A percentile compares a stretch with the other conserved stretches of the same genome.
These are phyloP conservation scores for Fusarium denticulatum DNA, from an alignment of 2,329 filamentous ascomycete species.

Conservation along the genomic window DNA sequence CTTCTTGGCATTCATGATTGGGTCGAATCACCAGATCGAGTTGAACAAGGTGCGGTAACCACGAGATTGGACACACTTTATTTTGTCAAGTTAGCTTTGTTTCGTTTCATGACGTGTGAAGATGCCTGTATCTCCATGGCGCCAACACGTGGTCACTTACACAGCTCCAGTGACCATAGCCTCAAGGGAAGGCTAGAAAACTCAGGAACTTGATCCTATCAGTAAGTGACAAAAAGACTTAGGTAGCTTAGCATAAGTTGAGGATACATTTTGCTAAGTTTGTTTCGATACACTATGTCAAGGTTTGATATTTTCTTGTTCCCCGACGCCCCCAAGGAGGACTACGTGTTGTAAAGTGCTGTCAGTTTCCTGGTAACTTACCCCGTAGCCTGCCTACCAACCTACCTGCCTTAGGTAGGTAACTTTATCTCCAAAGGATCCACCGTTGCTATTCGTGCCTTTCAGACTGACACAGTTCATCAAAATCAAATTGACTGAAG, in stretches of 20 bases:
- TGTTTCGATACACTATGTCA: no score
- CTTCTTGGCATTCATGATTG: slow-evolving; percentile 21
- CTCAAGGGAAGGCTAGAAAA: neutral
- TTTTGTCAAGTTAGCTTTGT: slow-evolving; percentile 17
- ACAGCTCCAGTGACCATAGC: neutral
- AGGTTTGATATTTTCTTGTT: no score
- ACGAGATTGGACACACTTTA: slow-evolving; percentile 24
- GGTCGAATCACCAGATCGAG: slow-evolving; percentile 25
- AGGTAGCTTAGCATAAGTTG: neutral
- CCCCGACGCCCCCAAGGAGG: neutral
- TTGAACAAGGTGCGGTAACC: slow-evolving; percentile 30
- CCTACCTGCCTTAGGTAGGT: no score
- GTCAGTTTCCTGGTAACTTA: neutral
- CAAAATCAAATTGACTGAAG: neutral
- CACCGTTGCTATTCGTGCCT: neutral
- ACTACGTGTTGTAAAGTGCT: neutral
- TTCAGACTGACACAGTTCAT: neutral
- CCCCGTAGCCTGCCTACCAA: neutral
- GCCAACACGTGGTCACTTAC: slow-evolving; percentile 33
- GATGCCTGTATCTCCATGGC: slow-evolving; percentile 3
- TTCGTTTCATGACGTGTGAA: slow-evolving; percentile 39
- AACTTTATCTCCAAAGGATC: neutral
- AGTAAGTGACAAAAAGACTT: neutral
- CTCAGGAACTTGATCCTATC: neutral
- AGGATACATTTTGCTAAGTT: no score